A percentile compares a stretch with the other conserved stretches of the same genome.
These are phyloP conservation scores for Mariannaea sp. DNA, from an alignment of 2,329 filamentous ascomycete species.

Conservation along the genomic window DNA sequence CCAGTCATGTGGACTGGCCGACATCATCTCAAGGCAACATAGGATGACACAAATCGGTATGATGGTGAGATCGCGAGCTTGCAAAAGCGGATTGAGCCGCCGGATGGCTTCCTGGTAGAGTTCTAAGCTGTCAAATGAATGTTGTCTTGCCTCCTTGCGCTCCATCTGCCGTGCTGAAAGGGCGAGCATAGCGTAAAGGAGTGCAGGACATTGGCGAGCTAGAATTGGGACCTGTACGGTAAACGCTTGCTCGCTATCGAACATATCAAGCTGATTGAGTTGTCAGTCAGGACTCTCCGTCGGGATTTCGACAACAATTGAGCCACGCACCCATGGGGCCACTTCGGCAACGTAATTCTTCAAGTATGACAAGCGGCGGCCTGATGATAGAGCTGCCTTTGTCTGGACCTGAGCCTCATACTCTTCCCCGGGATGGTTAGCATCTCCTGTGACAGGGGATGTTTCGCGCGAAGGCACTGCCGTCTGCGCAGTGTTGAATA, in stretches of 20 bases:
- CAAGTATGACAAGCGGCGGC: conserved; percentile 46
- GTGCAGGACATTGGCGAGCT: conserved; percentile 51
- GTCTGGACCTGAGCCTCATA: conserved; percentile 31
- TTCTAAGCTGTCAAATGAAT: conserved; percentile 57
- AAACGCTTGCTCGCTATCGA: conserved; percentile 58
- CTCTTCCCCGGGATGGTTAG: conserved; percentile 27
- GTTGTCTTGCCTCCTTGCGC: conserved; percentile 50
- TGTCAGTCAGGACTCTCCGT: neutral
- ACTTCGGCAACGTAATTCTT: conserved; percentile 59
- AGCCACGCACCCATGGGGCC: conserved; percentile 52
- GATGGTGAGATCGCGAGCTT: conserved; percentile 40
- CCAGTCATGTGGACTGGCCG: conserved; percentile 53
- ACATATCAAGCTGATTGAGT: conserved; percentile 57
- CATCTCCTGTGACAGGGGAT: conserved; percentile 39
- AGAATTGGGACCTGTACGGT: conserved; percentile 56
- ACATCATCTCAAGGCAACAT: conserved; percentile 51
- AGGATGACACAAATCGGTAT: conserved; percentile 48
- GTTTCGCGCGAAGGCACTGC: conserved; percentile 47
- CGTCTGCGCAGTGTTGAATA: conserved; percentile 52
- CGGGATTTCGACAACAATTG: conserved; percentile 12
- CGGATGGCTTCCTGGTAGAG: conserved; percentile 61
- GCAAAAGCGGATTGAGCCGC: conserved; percentile 43
- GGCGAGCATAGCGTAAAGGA: conserved; percentile 58
- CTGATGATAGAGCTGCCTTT: conserved; percentile 39
- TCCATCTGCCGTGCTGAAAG: conserved; percentile 60